These are phyloP conservation scores for Nannochloropsis salina DNA, from an alignment of 108 stramenopile species.

Conservation along the genomic window DNA sequence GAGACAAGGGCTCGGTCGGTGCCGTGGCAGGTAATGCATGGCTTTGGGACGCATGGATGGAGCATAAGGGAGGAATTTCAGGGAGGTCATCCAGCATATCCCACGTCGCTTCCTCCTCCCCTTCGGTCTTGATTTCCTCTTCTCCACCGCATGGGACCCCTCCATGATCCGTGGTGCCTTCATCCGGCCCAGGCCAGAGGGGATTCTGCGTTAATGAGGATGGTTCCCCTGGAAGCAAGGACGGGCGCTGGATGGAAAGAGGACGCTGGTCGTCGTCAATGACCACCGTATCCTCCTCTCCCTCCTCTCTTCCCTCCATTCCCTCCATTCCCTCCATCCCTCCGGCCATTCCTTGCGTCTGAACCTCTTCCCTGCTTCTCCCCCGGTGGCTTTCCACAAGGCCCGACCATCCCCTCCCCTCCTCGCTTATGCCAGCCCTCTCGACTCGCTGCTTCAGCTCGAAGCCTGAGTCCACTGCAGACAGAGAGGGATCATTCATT, in stretches of 20 bases:
- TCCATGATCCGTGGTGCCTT: too few relatives aligned
- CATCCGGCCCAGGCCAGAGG: too few relatives aligned
- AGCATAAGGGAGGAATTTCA: too few relatives aligned
- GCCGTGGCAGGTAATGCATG: too few relatives aligned
- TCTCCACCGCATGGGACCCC: background rate
- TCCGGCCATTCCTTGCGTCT: background rate
- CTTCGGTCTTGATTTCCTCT: background rate
- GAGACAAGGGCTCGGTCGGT: background rate
- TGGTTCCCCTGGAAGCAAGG: too few relatives aligned
- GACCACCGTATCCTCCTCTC: background rate
- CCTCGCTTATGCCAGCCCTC: background rate
- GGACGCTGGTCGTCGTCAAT: background rate
- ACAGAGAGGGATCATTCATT: too few relatives aligned
- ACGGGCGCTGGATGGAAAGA: background rate
- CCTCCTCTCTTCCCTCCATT: background rate
- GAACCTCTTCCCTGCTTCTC: too few relatives aligned
- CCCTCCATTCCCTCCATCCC: background rate
- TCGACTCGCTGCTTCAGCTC: too few relatives aligned
- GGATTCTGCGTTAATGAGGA: too few relatives aligned
- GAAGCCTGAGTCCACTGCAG: too few relatives aligned
- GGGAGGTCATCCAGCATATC: background rate
- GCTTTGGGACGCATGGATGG: too few relatives aligned
- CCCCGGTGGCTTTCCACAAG: background rate
- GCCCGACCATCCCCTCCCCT: background rate
- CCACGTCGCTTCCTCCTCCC: background rate